phyloP scores from a whole-genome alignment of 169 alveolate genomes.

The Plasmodium gallinaceum region DNA sequence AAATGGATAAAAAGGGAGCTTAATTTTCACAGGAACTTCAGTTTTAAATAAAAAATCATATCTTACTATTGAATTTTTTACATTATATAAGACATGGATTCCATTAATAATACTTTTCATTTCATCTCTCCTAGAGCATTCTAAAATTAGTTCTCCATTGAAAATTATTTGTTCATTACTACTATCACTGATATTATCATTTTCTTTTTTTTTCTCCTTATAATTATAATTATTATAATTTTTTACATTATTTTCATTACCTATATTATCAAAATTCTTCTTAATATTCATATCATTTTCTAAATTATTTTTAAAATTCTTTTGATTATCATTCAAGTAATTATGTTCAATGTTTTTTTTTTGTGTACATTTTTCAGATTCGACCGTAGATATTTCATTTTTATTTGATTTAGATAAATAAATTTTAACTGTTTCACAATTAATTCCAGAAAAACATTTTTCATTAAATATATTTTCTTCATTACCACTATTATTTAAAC shows the following conservation, averaged over 20 bases:
- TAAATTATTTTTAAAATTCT: neutral
- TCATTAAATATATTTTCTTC: conserved; percentile 13
- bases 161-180: conserved; percentile 11
- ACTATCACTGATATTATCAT: neutral
- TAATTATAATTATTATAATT: neutral
- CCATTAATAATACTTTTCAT: conserved; percentile 90
- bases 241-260: neutral
- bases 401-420: neutral
- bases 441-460: neutral
- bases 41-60: conserved; percentile 80
- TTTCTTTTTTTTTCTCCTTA: too few species aligned
- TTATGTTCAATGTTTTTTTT: too few species aligned
- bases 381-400: neutral
- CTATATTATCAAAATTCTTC: too few species aligned
- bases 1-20: conserved; percentile 85
- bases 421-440: neutral
- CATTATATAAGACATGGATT: conserved; percentile 81
- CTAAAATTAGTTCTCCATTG: conserved; percentile 81
- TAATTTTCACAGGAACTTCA: conserved; percentile 77
- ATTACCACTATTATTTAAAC: neutral
- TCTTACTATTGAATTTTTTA: conserved; percentile 83
- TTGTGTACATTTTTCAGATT: neutral
- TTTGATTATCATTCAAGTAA: neutral
- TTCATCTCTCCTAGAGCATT: conserved; percentile 89
- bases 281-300: neutral